These are phyloP conservation scores for Syncephalastrum contaminatum DNA, from an alignment of 371 early-diverging fungal species.

Conservation along the genomic window DNA sequence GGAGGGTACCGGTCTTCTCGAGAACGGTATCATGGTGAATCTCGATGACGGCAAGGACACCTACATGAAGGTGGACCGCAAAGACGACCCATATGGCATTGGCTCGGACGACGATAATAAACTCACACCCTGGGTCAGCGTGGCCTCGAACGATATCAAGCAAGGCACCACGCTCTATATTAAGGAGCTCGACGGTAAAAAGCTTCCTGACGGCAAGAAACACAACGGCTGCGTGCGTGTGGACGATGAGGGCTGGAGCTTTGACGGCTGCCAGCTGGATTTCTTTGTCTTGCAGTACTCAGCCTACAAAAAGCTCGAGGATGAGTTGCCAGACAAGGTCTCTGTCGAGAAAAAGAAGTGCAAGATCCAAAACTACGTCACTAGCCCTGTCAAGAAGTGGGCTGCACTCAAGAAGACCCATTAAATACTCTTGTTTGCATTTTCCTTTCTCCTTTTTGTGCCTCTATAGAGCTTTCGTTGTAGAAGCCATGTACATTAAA, in stretches of 20 bases:
- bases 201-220: slow-evolving; percentile 31
- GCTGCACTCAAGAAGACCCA: slow-evolving; percentile 6
- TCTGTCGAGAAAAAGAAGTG: slow-evolving; percentile 17
- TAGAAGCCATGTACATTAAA: no score
- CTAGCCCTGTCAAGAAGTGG: slow-evolving; percentile 14
- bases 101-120: slow-evolving; percentile 10
- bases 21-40: slow-evolving; percentile 28
- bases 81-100: slow-evolving; percentile 15
- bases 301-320: slow-evolving; percentile 15
- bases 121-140: slow-evolving; percentile 31
- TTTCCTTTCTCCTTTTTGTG: no score
- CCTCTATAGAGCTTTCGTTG: no score
- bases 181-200: slow-evolving; percentile 31
- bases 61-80: slow-evolving; percentile 19
- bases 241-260: slow-evolving; percentile 41
- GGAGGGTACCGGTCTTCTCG: slow-evolving; percentile 33
- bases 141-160: slow-evolving; percentile 35
- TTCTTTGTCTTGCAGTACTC: slow-evolving; percentile 31
- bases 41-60: slow-evolving; percentile 18
- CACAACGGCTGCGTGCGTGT: slow-evolving; percentile 50
- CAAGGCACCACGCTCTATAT: slow-evolving; percentile 32
- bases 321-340: slow-evolving; percentile 15
- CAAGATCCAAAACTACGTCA: slow-evolving; percentile 23
- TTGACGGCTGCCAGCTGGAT: slow-evolving; percentile 32
- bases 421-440: no score